A percentile compares a stretch with the other conserved stretches of the same genome.
phyloP scores from a whole-genome alignment of 73 alveolate genomes.

The Stentor roeselii region DNA sequence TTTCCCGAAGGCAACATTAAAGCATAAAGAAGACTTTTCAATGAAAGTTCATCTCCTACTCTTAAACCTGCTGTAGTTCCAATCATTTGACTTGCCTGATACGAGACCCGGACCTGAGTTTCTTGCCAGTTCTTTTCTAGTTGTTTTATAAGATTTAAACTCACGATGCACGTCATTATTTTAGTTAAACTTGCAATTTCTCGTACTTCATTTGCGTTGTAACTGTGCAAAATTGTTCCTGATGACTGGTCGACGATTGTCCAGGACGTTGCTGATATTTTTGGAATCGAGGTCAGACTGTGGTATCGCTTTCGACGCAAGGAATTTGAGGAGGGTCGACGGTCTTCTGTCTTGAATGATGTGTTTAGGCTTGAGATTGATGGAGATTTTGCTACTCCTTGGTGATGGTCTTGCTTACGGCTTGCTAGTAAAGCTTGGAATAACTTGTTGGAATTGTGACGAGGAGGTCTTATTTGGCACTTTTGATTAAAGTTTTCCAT shows the following conservation, averaged over 20 bases:
- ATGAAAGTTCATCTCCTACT: slow-evolving; percentile 51
- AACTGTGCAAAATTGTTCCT: slow-evolving; percentile 62
- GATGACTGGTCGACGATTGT: slow-evolving; percentile 53
- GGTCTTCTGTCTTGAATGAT: no score
- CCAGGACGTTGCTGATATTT: slow-evolving; percentile 53
- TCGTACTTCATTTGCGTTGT: slow-evolving; percentile 47
- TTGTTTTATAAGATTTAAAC: slow-evolving; percentile 36
- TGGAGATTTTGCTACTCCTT: no score
- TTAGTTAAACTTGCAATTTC: slow-evolving; percentile 73
- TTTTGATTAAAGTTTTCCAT: no score
- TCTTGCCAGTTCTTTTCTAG: slow-evolving; percentile 39
- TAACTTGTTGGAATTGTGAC: no score
- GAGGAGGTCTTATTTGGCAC: no score
- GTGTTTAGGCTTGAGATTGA: no score
- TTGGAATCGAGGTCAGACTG: no score
- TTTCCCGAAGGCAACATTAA: slow-evolving; percentile 78
- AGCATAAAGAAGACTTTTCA: slow-evolving; percentile 62
- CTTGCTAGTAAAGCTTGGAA: no score
- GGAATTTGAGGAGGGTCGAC: no score
- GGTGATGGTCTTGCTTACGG: no score
- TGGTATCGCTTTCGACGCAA: no score
- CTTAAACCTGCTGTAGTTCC: slow-evolving; percentile 64
- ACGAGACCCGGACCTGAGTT: slow-evolving; percentile 35
- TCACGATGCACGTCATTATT: slow-evolving; percentile 61
- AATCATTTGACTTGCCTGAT: slow-evolving; percentile 30